Evolutionary conservation across 305 asterid genomes (phyloP).

Genomic region (Euphrasia arctica): DNA sequence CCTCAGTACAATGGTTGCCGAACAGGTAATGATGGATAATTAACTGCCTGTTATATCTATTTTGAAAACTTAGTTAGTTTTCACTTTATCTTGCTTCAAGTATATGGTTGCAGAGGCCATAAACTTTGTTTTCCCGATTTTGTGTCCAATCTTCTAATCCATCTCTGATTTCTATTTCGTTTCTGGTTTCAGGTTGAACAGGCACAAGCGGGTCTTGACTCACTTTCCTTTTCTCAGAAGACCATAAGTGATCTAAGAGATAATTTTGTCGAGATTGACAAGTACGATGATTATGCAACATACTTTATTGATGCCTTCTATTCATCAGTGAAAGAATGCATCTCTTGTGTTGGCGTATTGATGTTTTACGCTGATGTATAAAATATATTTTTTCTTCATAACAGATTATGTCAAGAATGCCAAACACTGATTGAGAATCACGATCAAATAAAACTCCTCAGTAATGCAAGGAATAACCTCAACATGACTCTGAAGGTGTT

Average conservation of each 20-base stretch:
- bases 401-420: slow-evolving; percentile 90
- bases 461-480: slow-evolving; percentile 94
- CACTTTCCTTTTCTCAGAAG: slow-evolving; percentile 76
- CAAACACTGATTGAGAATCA: slow-evolving; percentile 96
- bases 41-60: slow-evolving; percentile 22
- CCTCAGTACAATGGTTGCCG: slow-evolving; percentile 98
- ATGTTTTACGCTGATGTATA: slow-evolving; percentile 26
- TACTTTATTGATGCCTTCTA: slow-evolving; percentile 16
- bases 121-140: slow-evolving; percentile 8
- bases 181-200: slow-evolving; percentile 77
- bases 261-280: slow-evolving; percentile 85
- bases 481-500: slow-evolving; percentile 83
- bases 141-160: slow-evolving; percentile 18
- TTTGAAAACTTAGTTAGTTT: slow-evolving; percentile 18
- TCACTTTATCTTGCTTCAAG: slow-evolving; percentile 11
- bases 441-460: slow-evolving; percentile 96
- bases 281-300: slow-evolving; percentile 46
- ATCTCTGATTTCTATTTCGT: slow-evolving; percentile 18
- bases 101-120: slow-evolving; percentile 20
- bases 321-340: slow-evolving; percentile 17
- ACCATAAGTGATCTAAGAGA: slow-evolving; percentile 71
- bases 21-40: slow-evolving; percentile 63
- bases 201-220: slow-evolving; percentile 92
- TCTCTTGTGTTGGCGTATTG: slow-evolving; percentile 23
- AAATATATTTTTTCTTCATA: slow-evolving; percentile 27